These are phyloP conservation scores for Hypholoma sublateritium DNA, from an alignment of 768 basidiomycete species.

Conservation along the genomic window DNA sequence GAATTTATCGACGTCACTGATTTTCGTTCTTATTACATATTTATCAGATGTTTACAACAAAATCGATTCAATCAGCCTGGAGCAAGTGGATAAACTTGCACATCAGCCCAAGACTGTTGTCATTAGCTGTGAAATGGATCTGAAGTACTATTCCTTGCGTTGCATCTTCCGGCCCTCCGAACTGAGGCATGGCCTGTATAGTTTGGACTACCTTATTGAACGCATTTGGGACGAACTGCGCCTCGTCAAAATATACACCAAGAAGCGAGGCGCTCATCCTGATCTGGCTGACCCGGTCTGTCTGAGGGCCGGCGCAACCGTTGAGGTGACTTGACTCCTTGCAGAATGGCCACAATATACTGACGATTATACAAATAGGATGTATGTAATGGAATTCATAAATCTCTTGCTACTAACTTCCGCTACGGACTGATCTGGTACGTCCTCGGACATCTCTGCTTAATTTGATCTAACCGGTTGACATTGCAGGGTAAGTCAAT, in stretches of 20 bases:
- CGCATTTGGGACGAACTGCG: conserved; percentile 79
- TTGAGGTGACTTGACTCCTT: conserved; percentile 57
- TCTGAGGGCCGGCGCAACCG: conserved; percentile 86
- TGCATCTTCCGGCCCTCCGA: neutral
- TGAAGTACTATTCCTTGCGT: conserved; percentile 59
- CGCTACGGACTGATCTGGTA: conserved; percentile 94
- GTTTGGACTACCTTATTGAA: conserved; percentile 72
- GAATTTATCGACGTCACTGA: neutral
- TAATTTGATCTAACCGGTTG: conserved; percentile 2
- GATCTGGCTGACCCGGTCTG: conserved; percentile 91
- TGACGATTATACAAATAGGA: conserved; percentile 40
- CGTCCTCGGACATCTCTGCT: conserved; percentile 22
- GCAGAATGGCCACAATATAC: neutral
- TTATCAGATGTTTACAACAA: conserved; percentile 91
- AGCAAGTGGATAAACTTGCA: conserved; percentile 81
- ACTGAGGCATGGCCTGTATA: conserved; percentile 25
- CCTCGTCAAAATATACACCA: conserved; percentile 92
- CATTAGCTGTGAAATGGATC: conserved; percentile 92
- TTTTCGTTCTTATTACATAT: neutral
- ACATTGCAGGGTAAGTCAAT: conserved; percentile 22
- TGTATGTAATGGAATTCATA: conserved; percentile 92
- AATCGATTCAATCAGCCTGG: conserved; percentile 84
- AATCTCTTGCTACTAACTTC: conserved; percentile 87
- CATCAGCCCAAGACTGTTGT: conserved; percentile 85
- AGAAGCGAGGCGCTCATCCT: conserved; percentile 93